Percentiles rank a stretch among this genome's conserved stretches.
phyloP scores from a whole-genome alignment of 345 rosid genomes.

The Lepidium sativum region DNA sequence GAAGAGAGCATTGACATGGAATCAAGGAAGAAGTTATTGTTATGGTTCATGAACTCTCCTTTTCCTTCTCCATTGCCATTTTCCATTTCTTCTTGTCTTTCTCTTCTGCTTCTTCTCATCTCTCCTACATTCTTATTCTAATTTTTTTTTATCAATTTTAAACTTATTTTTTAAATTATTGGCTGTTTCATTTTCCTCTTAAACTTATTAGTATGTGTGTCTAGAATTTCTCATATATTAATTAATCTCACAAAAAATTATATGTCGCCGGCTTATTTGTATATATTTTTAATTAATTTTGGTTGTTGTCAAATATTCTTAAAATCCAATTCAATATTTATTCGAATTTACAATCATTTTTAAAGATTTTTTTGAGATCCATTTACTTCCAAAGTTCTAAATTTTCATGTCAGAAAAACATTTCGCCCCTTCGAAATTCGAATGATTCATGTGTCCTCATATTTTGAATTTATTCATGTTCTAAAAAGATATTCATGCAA shows the following conservation, averaged over 20 bases:
- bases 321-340: not conserved
- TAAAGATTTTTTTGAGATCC: not conserved
- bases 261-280: conserved; percentile 19
- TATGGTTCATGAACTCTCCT: conserved; percentile 27
- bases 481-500: not conserved
- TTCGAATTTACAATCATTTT: conserved; percentile 14
- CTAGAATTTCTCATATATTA: conserved; percentile 20
- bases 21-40: conserved; percentile 62
- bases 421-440: not conserved
- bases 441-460: not conserved
- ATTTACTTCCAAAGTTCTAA: not conserved
- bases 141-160: not conserved
- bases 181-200: conserved; percentile 9
- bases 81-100: conserved; percentile 16
- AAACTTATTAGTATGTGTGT: conserved; percentile 4
- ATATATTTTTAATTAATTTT: not conserved
- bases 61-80: conserved; percentile 28
- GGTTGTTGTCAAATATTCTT: not conserved
- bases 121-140: conserved; percentile 18
- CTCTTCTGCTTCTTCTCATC: not conserved
- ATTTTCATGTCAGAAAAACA: not conserved
- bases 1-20: conserved; percentile 84
- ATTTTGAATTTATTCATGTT: not conserved
- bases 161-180: not conserved
- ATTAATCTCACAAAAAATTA: conserved; percentile 14